A percentile compares a stretch with the other conserved stretches of the same genome.
These are phyloP conservation scores for Lenwebbia sp. DNA, from an alignment of 345 rosid genomes.

Conservation along the genomic window DNA sequence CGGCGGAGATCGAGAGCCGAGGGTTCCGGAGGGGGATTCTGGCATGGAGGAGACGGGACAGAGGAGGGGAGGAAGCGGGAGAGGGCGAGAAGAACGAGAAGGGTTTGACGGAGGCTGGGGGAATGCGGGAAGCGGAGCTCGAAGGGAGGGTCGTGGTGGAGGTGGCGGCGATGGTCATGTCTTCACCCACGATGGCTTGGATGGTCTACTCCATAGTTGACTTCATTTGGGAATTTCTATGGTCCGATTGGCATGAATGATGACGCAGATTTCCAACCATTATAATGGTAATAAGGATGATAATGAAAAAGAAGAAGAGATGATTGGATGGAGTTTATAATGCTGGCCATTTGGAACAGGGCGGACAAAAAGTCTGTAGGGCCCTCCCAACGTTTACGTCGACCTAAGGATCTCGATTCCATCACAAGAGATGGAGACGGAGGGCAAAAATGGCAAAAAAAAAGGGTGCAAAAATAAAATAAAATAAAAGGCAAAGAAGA, in stretches of 20 bases:
- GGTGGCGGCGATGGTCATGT: not conserved
- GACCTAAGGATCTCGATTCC: not conserved
- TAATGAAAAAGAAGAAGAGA: no score
- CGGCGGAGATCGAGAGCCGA: not conserved
- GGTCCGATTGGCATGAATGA: no score
- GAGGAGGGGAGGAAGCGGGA: not conserved
- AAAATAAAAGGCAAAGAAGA: no score
- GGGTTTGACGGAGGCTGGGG: not conserved
- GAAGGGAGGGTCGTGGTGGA: not conserved
- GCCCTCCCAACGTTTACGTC: not conserved
- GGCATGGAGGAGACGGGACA: not conserved
- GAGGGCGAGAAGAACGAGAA: not conserved
- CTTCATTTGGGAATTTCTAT: no score
- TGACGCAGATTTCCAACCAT: no score
- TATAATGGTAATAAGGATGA: no score
- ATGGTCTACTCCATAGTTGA: no score
- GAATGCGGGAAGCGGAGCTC: slow-evolving; percentile 1
- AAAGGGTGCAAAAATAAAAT: no score
- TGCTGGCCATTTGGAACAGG: not conserved
- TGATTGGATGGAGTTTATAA: no score
- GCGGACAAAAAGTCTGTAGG: not conserved
- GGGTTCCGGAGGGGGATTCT: not conserved
- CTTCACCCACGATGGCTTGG: not conserved
- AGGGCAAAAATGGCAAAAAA: not conserved
- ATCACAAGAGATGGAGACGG: not conserved